Percentiles rank a stretch among this genome's conserved stretches.
Evolutionary conservation across 192 early-diverging fungal genomes (phyloP).

Genomic region (Mortierella alpina): DNA sequence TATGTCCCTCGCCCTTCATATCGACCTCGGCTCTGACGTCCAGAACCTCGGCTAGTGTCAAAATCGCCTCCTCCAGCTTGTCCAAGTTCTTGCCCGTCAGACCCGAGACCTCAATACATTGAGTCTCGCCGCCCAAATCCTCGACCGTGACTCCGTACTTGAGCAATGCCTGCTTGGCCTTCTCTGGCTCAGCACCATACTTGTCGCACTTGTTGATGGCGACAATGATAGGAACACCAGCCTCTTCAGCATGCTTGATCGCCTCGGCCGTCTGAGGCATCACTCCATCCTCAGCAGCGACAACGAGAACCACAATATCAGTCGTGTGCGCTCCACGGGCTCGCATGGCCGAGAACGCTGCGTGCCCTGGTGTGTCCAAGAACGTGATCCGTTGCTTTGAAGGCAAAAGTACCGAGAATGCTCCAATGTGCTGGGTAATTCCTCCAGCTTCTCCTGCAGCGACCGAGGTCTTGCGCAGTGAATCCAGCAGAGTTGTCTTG

Average conservation of each 20-base stretch:
- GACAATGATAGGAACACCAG: conserved; percentile 91
- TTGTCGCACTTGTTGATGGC: conserved; percentile 99
- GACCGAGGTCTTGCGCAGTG: conserved; percentile 90
- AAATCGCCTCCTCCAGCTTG: conserved; percentile 89
- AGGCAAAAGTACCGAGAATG: conserved; percentile 84
- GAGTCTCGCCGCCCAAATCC: conserved; percentile 93
- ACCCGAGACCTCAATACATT: conserved; percentile 90
- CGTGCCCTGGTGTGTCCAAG: conserved; percentile 97
- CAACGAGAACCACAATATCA: conserved; percentile 96
- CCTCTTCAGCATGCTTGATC: conserved; percentile 88
- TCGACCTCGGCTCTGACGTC: conserved; percentile 87
- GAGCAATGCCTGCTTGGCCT: conserved; percentile 75
- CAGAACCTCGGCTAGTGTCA: conserved; percentile 86
- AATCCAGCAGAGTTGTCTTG: conserved; percentile 95
- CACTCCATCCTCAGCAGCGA: conserved; percentile 97
- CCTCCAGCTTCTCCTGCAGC: conserved; percentile 95
- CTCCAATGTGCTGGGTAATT: conserved; percentile 99
- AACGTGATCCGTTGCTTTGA: conserved; percentile 87
- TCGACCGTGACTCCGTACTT: conserved; percentile 87
- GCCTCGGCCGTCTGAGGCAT: conserved; percentile 99
- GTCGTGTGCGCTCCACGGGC: conserved; percentile 93
- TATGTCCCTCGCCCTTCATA: conserved; percentile 82
- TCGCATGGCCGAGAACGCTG: conserved; percentile 95
- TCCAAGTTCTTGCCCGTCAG: conserved; percentile 88
- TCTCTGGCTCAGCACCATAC: conserved; percentile 74